Evolutionary conservation across 345 rosid species (phyloP).

Genomic region (Salix purpurea): DNA sequence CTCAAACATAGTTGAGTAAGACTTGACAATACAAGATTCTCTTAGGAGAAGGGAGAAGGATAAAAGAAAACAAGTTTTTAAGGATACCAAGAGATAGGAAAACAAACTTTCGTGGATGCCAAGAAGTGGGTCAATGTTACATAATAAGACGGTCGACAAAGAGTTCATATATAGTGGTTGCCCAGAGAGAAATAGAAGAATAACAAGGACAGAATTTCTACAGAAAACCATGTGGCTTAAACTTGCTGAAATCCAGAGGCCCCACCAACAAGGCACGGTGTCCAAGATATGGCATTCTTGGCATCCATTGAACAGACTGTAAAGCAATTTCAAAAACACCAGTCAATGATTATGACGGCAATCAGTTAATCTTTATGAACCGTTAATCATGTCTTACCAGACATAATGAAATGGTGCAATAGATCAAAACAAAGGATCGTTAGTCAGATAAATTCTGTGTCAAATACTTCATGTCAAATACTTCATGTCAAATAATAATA

Average conservation of each 20-base stretch:
- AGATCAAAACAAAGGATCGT: background rate
- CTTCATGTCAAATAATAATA: background rate
- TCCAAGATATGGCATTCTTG: background rate
- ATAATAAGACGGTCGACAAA: constrained; percentile 12
- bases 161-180: background rate
- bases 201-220: background rate
- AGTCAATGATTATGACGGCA: background rate
- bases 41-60: background rate
- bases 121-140: constrained; percentile 10
- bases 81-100: constrained; percentile 3
- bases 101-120: constrained; percentile 11
- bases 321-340: background rate
- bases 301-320: constrained; percentile 1
- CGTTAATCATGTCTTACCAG: background rate
- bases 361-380: background rate
- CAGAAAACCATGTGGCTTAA: constrained; percentile 12
- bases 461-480: background rate
- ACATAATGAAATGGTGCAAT: background rate
- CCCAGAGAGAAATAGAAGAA: constrained; percentile 1
- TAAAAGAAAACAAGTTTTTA: constrained; percentile 5
- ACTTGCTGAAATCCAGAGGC: background rate
- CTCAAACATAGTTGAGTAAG: constrained; percentile 1
- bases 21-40: constrained; percentile 8
- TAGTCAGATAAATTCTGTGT: background rate
- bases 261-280: constrained; percentile 3